A percentile compares a stretch with the other conserved stretches of the same genome.
Conservation (phyloP, 2,329 filamentous ascomycete genomes). For the Botrytis byssoidea region DNA sequence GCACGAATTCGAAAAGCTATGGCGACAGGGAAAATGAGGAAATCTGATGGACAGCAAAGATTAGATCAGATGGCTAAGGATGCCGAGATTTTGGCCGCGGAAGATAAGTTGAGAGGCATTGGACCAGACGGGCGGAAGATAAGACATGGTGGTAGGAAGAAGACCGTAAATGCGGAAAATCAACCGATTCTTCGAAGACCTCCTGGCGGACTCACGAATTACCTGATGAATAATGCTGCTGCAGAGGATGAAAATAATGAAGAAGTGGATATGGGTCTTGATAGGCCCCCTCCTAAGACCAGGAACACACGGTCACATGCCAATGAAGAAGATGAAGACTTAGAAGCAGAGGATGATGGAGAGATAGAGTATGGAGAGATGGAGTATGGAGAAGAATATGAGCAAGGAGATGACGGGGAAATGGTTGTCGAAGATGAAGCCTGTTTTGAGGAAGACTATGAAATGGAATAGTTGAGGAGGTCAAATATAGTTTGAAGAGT, state of each 20-base stretch:
- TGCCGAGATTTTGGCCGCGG: constrained; percentile 20
- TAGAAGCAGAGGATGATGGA: constrained; percentile 4
- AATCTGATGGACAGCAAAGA: constrained; percentile 20
- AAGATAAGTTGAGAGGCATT: constrained; percentile 13
- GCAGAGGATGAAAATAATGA: not conserved
- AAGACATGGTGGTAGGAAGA: constrained; percentile 18
- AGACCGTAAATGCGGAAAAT: not conserved
- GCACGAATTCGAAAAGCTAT: constrained; percentile 28
- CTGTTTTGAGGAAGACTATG: constrained; percentile 1
- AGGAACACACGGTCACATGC: constrained; percentile 6
- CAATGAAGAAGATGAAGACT: constrained; percentile 7
- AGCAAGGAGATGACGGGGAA: constrained; percentile 4
- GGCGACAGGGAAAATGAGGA: constrained; percentile 19
- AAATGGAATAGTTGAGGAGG: not conserved
- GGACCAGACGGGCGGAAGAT: constrained; percentile 12
- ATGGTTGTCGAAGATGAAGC: constrained; percentile 27
- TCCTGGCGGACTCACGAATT: constrained; percentile 15
- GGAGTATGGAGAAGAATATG: constrained; percentile 7
- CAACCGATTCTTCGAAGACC: constrained; percentile 12
- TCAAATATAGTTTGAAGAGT: not conserved
- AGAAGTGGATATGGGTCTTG: not conserved
- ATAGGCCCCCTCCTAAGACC: not conserved
- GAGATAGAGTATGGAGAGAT: constrained; percentile 10
- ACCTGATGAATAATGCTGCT: constrained; percentile 10
- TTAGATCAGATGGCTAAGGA: constrained; percentile 31